phyloP scores from a whole-genome alignment of 1,284 basidiomycete species.

The Thecaphora thlaspeos region DNA sequence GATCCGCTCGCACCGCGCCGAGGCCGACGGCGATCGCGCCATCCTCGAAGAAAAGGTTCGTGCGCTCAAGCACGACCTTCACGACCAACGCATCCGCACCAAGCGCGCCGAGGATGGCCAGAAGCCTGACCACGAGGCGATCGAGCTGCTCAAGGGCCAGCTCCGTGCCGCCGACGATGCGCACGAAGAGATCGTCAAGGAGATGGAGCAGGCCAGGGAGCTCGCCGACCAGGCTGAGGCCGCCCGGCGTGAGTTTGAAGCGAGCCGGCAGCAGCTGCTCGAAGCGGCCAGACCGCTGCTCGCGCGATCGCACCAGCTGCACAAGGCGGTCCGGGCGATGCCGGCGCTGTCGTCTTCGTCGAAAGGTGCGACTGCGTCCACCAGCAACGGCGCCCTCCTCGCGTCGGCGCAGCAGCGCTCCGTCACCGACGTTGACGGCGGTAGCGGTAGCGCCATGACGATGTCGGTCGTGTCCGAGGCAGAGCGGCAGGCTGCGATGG shows the following conservation, averaged over 20 bases:
- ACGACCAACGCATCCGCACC: constrained; percentile 15
- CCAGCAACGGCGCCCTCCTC: too few relatives aligned
- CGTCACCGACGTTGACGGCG: too few relatives aligned
- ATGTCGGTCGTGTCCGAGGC: constrained; percentile 32
- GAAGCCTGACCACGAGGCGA: constrained; percentile 23
- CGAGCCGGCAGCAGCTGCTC: constrained; percentile 34
- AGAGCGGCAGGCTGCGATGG: constrained; percentile 32
- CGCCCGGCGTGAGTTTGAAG: constrained; percentile 26
- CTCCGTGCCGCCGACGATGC: constrained; percentile 46
- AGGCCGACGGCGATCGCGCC: constrained; percentile 50
- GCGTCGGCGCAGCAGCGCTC: too few relatives aligned
- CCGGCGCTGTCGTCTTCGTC: constrained; percentile 33
- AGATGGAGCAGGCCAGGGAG: constrained; percentile 44
- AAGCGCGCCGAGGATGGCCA: constrained; percentile 19
- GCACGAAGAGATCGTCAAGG: constrained; percentile 43
- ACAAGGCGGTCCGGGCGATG: constrained; percentile 33
- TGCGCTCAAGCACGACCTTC: constrained; percentile 32
- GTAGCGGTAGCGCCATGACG: constrained; percentile 10
- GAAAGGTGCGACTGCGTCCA: too few relatives aligned
- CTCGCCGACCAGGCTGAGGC: constrained; percentile 35
- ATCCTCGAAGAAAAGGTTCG: constrained; percentile 49
- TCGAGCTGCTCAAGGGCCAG: constrained; percentile 44
- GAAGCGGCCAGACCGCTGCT: constrained; percentile 28
- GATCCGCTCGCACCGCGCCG: constrained; percentile 43
- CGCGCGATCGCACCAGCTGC: constrained; percentile 20